These are phyloP conservation scores for Nyctanthes arbortristis DNA, from an alignment of 257 asterid species.

Conservation along the genomic window DNA sequence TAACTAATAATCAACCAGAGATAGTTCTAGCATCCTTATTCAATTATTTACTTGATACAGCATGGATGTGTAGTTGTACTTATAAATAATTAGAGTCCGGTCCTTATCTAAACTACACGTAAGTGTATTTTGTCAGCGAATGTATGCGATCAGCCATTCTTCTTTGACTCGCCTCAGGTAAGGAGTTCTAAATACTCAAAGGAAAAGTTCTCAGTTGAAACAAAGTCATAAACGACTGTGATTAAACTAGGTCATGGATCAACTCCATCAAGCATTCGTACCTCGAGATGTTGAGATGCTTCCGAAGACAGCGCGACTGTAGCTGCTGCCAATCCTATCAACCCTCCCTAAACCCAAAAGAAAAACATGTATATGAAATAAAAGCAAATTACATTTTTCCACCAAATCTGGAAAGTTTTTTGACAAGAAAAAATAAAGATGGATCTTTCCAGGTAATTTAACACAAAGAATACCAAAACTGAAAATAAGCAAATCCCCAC, in stretches of 20 bases:
- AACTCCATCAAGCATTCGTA: constrained; percentile 35
- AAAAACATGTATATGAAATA: constrained; percentile 5
- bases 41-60: neutral
- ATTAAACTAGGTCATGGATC: neutral
- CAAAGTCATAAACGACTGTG: neutral
- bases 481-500: constrained; percentile 2
- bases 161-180: neutral
- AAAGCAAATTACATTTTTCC: constrained; percentile 7
- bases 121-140: neutral
- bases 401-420: constrained; percentile 9
- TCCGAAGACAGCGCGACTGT: constrained; percentile 92
- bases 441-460: neutral
- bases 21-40: neutral
- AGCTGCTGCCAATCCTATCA: constrained; percentile 99
- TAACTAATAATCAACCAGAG: neutral
- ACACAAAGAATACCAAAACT: constrained; percentile 5
- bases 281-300: constrained; percentile 96
- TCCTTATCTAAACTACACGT: constrained; percentile 13
- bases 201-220: neutral
- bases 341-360: constrained; percentile 69
- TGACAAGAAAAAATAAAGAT: neutral
- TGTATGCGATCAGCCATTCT: neutral
- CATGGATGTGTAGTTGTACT: neutral
- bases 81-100: neutral
- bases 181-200: neutral